These are phyloP conservation scores for Coemansia sp. DNA, from an alignment of 192 early-diverging fungal genomes.

Conservation along the genomic window DNA sequence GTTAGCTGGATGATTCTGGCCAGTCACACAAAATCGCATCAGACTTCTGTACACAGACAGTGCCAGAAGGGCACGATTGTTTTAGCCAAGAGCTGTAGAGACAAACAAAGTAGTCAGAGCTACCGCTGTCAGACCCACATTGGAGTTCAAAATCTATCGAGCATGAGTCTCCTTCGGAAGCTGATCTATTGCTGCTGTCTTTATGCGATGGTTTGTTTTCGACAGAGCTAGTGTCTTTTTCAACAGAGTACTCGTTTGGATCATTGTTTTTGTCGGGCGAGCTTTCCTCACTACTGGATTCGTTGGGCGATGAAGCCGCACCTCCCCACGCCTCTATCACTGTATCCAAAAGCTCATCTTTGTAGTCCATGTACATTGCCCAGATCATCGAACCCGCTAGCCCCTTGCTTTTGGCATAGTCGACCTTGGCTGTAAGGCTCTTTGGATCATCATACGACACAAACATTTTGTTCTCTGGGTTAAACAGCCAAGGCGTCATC, in stretches of 20 bases:
- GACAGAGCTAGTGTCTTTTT: background rate
- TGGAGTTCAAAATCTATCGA: background rate
- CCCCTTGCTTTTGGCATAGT: conserved; percentile 57
- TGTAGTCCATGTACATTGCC: conserved; percentile 65
- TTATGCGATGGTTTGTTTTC: background rate
- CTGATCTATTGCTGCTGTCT: background rate
- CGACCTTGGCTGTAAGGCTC: conserved; percentile 59
- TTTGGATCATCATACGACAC: conserved; percentile 70
- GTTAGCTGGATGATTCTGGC: background rate
- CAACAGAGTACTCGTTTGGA: background rate
- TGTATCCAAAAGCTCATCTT: conserved; percentile 57
- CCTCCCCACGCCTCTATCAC: conserved; percentile 1
- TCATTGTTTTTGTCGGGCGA: background rate
- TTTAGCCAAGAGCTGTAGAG: conserved; percentile 11
- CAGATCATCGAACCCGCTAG: conserved; percentile 70
- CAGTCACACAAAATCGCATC: conserved; percentile 11
- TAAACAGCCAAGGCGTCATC: conserved; percentile 74
- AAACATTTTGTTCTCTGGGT: conserved; percentile 54
- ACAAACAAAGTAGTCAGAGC: conserved; percentile 14
- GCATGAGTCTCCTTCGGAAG: background rate
- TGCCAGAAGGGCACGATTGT: conserved; percentile 12
- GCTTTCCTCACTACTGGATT: background rate
- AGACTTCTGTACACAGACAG: conserved; percentile 6
- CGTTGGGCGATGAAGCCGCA: background rate
- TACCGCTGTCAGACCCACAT: background rate